phyloP scores from a whole-genome alignment of 2,329 filamentous ascomycete genomes.

The Alternaria angustiovoidea region DNA sequence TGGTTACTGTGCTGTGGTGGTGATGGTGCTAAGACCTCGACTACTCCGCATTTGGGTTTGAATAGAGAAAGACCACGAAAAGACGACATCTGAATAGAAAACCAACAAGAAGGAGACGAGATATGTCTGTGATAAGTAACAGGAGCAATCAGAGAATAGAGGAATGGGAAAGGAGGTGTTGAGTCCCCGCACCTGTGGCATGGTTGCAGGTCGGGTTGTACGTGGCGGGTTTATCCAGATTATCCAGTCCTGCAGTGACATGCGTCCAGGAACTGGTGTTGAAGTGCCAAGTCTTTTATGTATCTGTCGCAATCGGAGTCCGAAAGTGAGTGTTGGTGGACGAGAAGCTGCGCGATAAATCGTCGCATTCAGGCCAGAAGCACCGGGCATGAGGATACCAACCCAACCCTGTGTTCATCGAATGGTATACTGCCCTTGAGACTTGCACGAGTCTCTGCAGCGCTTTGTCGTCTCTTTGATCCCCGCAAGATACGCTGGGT shows the following conservation, averaged over 20 bases:
- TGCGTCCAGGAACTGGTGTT: neutral
- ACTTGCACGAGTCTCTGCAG: neutral
- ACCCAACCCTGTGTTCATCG: neutral
- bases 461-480: neutral
- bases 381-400: neutral
- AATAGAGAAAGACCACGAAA: conserved; percentile 36
- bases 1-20: conserved; percentile 12
- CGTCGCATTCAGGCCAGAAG: neutral
- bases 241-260: neutral
- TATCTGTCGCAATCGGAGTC: neutral
- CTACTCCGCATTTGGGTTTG: conserved; percentile 41
- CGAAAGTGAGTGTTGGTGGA: neutral
- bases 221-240: conserved; percentile 7
- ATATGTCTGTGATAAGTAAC: conserved; percentile 20
- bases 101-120: conserved; percentile 14
- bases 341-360: neutral
- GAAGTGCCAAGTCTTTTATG: neutral
- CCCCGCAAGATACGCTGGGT: neutral
- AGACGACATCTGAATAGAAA: conserved; percentile 33
- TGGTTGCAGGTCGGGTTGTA: conserved; percentile 9
- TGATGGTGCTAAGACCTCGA: conserved; percentile 26
- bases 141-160: neutral
- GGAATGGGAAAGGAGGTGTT: neutral
- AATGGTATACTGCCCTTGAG: neutral
- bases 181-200: neutral